Conservation (phyloP, 2,329 filamentous ascomycete genomes). For the Diaporthe citri region DNA sequence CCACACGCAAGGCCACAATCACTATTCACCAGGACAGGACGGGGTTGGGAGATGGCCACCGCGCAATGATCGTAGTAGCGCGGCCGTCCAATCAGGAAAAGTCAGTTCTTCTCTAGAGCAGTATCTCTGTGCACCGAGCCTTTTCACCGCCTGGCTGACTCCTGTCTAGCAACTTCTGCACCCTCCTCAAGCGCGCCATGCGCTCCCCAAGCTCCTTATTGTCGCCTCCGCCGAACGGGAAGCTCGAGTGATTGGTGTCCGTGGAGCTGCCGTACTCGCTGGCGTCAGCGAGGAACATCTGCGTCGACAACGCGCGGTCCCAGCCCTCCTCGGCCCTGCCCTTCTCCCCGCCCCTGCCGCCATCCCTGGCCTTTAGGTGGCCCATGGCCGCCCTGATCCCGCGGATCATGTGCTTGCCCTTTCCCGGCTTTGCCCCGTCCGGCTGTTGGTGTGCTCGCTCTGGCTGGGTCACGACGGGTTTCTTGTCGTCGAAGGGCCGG, state of each 20-base stretch:
- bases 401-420: constrained; percentile 8
- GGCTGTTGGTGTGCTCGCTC: background rate
- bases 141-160: constrained; percentile 17
- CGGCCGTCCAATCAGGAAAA: too few species aligned
- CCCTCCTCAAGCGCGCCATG: constrained; percentile 44
- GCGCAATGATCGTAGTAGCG: background rate
- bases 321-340: background rate
- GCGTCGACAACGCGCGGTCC: constrained; percentile 33
- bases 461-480: background rate
- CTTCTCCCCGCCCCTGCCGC: background rate
- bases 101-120: background rate
- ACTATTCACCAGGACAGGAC: background rate
- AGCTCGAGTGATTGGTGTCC: background rate
- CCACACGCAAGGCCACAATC: background rate
- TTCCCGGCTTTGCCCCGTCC: background rate
- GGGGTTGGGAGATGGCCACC: background rate
- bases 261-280: constrained; percentile 38
- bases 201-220: constrained; percentile 42
- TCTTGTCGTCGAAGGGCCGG: constrained; percentile 14
- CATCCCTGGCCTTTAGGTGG: background rate
- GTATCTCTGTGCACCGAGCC: background rate
- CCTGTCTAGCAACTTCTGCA: constrained; percentile 42
- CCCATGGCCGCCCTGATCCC: constrained; percentile 20
- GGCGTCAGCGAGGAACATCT: constrained; percentile 38
- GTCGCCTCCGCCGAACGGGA: background rate